Percentiles rank a stretch among this genome's conserved stretches.
These are phyloP conservation scores for Aspergillus amoenus DNA, from an alignment of 2,329 filamentous ascomycete species.

Conservation along the genomic window DNA sequence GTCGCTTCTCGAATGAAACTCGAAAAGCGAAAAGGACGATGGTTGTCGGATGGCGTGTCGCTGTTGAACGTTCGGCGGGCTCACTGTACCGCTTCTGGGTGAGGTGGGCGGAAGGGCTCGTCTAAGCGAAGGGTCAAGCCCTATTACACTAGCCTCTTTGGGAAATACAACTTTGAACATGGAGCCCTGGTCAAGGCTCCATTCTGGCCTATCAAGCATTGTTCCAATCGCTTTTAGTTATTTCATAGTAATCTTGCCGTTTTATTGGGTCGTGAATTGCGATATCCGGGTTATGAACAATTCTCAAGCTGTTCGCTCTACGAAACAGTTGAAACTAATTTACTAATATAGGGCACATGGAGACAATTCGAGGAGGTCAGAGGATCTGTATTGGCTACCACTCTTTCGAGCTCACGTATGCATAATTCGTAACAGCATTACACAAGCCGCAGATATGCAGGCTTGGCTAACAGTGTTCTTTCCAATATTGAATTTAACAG, in stretches of 20 bases:
- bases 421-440: slow-evolving; percentile 39
- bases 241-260: background rate
- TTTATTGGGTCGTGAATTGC: background rate
- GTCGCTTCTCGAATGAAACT: slow-evolving; percentile 46
- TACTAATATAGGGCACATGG: background rate
- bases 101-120: slow-evolving; percentile 40
- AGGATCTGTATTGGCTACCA: slow-evolving; percentile 38
- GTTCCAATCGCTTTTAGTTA: background rate
- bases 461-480: slow-evolving; percentile 28
- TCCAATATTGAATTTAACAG: slow-evolving; percentile 31
- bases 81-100: slow-evolving; percentile 29
- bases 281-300: background rate
- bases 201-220: slow-evolving; percentile 1
- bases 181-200: background rate
- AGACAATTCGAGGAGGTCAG: slow-evolving; percentile 27
- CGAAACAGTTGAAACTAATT: background rate
- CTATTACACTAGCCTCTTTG: slow-evolving; percentile 34
- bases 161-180: slow-evolving; percentile 8
- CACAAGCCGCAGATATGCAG: slow-evolving; percentile 32
- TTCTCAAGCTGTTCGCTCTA: background rate
- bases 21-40: slow-evolving; percentile 46
- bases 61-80: slow-evolving; percentile 32
- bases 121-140: slow-evolving; percentile 47
- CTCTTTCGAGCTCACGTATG: slow-evolving; percentile 34
- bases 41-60: slow-evolving; percentile 39